These are phyloP conservation scores for Striga hermonthica DNA, from an alignment of 305 asterid species.

Conservation along the genomic window DNA sequence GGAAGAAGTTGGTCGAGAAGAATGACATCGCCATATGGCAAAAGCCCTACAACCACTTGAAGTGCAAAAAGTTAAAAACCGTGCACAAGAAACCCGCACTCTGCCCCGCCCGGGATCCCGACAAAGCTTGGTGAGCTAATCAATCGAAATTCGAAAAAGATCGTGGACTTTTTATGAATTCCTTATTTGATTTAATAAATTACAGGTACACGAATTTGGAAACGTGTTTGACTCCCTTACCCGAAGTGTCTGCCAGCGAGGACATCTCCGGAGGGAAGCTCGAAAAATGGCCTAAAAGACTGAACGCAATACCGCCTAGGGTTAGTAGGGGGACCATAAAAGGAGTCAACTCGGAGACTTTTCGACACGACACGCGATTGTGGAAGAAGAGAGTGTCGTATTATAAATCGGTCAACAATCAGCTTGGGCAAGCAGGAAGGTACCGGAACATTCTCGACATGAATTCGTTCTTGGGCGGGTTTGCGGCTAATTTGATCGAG, in stretches of 20 bases:
- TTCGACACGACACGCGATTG: constrained; percentile 37
- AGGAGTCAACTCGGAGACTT: constrained; percentile 44
- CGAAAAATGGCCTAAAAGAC: constrained; percentile 63
- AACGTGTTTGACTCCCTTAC: constrained; percentile 60
- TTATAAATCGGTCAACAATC: constrained; percentile 41
- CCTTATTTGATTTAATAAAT: background rate
- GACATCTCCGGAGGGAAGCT: constrained; percentile 55
- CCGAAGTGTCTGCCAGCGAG: constrained; percentile 40
- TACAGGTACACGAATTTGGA: constrained; percentile 62
- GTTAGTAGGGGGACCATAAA: constrained; percentile 43
- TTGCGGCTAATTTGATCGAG: constrained; percentile 41
- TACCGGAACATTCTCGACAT: constrained; percentile 1
- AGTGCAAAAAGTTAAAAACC: constrained; percentile 39
- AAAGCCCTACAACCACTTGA: constrained; percentile 55
- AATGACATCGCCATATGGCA: constrained; percentile 67
- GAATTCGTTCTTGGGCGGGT: constrained; percentile 7
- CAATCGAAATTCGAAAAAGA: background rate
- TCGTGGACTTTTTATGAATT: background rate
- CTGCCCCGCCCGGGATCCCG: constrained; percentile 46
- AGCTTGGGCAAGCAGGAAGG: constrained; percentile 1
- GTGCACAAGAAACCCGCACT: constrained; percentile 38
- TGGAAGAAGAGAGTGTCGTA: constrained; percentile 60
- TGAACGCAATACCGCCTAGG: constrained; percentile 54
- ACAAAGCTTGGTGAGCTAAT: constrained; percentile 53
- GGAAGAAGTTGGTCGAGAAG: constrained; percentile 65